These are phyloP conservation scores for Ophiorrhiza pumila DNA, from an alignment of 257 asterid species.

Conservation along the genomic window DNA sequence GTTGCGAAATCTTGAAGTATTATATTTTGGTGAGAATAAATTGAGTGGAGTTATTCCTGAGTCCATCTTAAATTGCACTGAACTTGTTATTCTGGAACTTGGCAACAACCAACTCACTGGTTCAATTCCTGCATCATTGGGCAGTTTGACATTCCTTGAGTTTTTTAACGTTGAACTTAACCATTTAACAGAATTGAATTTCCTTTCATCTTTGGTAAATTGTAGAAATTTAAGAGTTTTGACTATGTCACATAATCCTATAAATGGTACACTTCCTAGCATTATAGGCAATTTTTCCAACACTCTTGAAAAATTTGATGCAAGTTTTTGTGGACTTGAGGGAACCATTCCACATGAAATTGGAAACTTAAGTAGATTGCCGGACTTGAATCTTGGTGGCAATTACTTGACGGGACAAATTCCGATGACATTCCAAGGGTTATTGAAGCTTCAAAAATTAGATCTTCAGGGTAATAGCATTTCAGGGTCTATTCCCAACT, in stretches of 20 bases:
- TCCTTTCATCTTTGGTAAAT: background rate
- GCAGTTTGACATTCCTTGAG: background rate
- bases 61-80: background rate
- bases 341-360: constrained; percentile 11
- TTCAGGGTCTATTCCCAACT: constrained; percentile 8
- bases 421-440: background rate
- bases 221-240: background rate
- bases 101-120: background rate
- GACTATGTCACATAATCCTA: background rate
- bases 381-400: background rate
- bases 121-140: background rate
- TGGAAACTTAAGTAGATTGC: background rate
- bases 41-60: background rate
- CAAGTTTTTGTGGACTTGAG: background rate
- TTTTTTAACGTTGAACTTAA: background rate
- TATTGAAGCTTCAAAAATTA: constrained; percentile 6
- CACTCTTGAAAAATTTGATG: background rate
- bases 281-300: constrained; percentile 1
- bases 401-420: background rate
- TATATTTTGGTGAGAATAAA: background rate
- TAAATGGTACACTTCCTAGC: background rate
- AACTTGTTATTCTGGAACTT: background rate
- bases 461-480: background rate
- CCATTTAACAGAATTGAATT: background rate
- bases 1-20: background rate